Conservation (phyloP, 2,329 filamentous ascomycete species). For the Cryoendolithus antarcticus region DNA sequence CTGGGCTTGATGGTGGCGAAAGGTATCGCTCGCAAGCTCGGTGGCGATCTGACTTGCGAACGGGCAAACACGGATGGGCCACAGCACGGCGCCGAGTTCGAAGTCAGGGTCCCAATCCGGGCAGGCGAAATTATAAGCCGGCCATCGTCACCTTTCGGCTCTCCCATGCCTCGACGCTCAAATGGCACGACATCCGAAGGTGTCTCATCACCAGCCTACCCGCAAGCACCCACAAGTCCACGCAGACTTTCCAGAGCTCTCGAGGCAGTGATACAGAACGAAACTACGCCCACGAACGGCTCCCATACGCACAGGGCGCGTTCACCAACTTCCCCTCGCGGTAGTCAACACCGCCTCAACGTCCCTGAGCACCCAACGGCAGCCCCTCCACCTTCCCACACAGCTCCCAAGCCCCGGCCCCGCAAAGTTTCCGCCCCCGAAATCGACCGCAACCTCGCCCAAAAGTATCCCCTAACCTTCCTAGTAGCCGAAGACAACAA, state of each 20-base stretch:
- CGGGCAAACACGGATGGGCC: conserved; percentile 50
- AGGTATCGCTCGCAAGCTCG: conserved; percentile 54
- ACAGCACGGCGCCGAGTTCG: conserved; percentile 53
- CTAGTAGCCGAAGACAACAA: conserved; percentile 62
- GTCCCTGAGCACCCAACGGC: not conserved
- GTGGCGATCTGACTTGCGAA: conserved; percentile 54
- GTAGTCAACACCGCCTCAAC: conserved; percentile 12
- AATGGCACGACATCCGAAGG: conserved; percentile 1
- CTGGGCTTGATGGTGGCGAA: conserved; percentile 61
- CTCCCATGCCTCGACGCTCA: conserved; percentile 26
- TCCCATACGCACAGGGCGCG: conserved; percentile 6
- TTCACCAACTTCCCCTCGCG: conserved; percentile 12
- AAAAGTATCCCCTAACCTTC: conserved; percentile 51
- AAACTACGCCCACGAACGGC: conserved; percentile 5
- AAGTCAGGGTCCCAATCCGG: conserved; percentile 51
- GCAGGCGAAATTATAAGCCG: conserved; percentile 39
- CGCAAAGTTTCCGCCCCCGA: conserved; percentile 15
- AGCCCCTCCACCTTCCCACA: conserved; percentile 2
- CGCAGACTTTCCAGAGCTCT: conserved; percentile 14
- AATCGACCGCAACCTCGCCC: conserved; percentile 45
- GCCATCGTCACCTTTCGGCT: conserved; percentile 38
- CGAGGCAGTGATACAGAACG: conserved; percentile 9
- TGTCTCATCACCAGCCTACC: not conserved
- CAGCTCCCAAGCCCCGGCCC: conserved; percentile 1
- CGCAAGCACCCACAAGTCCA: conserved; percentile 11